Percentiles rank a stretch among this genome's conserved stretches.
Conservation (phyloP, 1,284 basidiomycete genomes). For the Trametes hirsuta region DNA sequence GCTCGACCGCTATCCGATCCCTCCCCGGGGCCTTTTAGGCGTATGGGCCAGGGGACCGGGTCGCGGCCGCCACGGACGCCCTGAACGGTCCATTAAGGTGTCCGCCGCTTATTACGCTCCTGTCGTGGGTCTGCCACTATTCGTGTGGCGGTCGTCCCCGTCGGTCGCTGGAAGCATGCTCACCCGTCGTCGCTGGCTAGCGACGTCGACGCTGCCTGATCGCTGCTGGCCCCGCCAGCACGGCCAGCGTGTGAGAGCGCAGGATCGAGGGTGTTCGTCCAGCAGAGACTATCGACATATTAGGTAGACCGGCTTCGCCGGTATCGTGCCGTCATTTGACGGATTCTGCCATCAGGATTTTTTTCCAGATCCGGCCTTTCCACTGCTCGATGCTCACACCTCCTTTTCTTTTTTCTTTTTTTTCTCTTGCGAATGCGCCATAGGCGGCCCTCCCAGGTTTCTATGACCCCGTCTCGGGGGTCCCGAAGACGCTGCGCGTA, state of each 20-base stretch:
- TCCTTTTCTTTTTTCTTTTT: not conserved
- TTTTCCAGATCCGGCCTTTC: not conserved
- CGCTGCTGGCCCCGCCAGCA: not conserved
- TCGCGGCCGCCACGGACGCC: conserved; percentile 15
- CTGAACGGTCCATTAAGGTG: conserved; percentile 17
- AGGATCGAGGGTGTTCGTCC: not conserved
- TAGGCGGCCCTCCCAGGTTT: conserved; percentile 76
- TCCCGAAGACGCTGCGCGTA: conserved; percentile 68
- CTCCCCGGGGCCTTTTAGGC: conserved; percentile 14
- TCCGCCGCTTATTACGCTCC: conserved; percentile 7
- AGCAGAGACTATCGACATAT: not conserved
- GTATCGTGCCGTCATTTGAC: conserved; percentile 15
- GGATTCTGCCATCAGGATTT: conserved; percentile 17
- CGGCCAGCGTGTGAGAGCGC: conserved; percentile 4
- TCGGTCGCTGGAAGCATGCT: not conserved
- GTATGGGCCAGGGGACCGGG: conserved; percentile 9
- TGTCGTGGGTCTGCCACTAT: conserved; percentile 8
- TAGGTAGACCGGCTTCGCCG: conserved; percentile 13
- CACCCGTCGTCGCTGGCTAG: not conserved
- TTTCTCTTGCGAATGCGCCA: not conserved
- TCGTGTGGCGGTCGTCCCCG: not conserved
- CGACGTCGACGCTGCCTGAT: not conserved
- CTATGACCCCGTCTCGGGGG: conserved; percentile 72
- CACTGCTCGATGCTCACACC: not conserved
- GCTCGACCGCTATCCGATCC: conserved; percentile 14